A percentile compares a stretch with the other conserved stretches of the same genome.
These are phyloP conservation scores for Cladosporium velox DNA, from an alignment of 2,329 filamentous ascomycete species.

Conservation along the genomic window DNA sequence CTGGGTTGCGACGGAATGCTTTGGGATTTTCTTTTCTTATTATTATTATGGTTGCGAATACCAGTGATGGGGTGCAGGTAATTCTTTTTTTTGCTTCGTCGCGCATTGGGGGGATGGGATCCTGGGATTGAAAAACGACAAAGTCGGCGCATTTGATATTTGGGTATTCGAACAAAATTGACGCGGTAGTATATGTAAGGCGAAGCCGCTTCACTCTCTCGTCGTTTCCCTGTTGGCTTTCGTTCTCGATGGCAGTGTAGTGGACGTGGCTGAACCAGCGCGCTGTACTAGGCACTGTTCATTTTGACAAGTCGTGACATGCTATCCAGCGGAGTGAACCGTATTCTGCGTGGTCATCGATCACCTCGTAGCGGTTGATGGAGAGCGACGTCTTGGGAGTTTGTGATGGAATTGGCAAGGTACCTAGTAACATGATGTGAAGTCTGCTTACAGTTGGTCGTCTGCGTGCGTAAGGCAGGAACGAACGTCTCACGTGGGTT, in stretches of 20 bases:
- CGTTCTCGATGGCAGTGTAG: not conserved
- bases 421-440: not conserved
- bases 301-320: not conserved
- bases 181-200: not conserved
- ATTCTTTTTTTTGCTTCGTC: constrained; percentile 14
- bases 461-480: not conserved
- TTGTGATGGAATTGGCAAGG: not conserved
- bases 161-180: constrained; percentile 1
- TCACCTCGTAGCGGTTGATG: not conserved
- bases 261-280: not conserved
- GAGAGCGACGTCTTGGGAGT: not conserved
- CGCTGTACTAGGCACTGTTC: not conserved
- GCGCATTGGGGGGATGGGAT: not conserved
- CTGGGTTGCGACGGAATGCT: constrained; percentile 5
- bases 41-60: constrained; percentile 15
- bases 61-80: constrained; percentile 15
- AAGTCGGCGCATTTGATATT: constrained; percentile 5
- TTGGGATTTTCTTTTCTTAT: not conserved
- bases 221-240: not conserved
- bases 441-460: constrained; percentile 10
- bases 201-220: not conserved
- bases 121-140: not conserved
- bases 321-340: not conserved
- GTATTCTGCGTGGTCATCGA: not conserved
- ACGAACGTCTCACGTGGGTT: constrained; percentile 8